These are phyloP conservation scores for Triglochin maritima DNA, from an alignment of 106 monocot species.

Conservation along the genomic window DNA sequence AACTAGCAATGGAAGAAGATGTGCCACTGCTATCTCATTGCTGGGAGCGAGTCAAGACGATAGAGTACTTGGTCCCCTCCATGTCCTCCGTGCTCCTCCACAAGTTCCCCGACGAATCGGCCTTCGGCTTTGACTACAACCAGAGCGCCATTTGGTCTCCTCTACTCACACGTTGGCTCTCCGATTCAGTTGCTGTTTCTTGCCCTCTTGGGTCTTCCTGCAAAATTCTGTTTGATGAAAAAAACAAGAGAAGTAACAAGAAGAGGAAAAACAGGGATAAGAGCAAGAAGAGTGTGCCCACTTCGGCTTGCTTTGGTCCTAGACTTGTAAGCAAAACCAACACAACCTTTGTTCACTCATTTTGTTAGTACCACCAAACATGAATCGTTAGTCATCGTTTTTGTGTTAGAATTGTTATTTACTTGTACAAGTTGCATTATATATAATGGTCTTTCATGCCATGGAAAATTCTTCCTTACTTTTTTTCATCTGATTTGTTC, in stretches of 20 bases:
- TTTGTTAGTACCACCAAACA: neutral
- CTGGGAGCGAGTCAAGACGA: constrained; percentile 55
- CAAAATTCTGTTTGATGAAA: constrained; percentile 13
- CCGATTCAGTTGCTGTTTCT: neutral
- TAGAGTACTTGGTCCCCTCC: constrained; percentile 74
- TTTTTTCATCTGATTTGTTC: neutral
- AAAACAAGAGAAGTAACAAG: constrained; percentile 10
- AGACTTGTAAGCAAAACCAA: neutral
- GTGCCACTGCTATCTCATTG: neutral
- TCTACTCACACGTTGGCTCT: constrained; percentile 34
- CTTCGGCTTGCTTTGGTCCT: neutral
- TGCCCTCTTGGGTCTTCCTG: neutral
- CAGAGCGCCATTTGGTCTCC: constrained; percentile 96
- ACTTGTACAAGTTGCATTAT: neutral
- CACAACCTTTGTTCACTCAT: neutral
- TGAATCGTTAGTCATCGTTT: neutral
- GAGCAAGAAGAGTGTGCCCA: neutral
- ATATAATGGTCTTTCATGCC: neutral
- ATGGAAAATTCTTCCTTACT: neutral
- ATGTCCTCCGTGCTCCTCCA: constrained; percentile 68
- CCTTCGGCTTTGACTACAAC: constrained; percentile 84
- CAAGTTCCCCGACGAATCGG: constrained; percentile 82
- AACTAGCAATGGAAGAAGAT: neutral
- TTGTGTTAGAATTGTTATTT: neutral
- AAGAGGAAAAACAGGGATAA: neutral